These are phyloP conservation scores for Fusarium equiseti DNA, from an alignment of 2,329 filamentous ascomycete genomes.

Conservation along the genomic window DNA sequence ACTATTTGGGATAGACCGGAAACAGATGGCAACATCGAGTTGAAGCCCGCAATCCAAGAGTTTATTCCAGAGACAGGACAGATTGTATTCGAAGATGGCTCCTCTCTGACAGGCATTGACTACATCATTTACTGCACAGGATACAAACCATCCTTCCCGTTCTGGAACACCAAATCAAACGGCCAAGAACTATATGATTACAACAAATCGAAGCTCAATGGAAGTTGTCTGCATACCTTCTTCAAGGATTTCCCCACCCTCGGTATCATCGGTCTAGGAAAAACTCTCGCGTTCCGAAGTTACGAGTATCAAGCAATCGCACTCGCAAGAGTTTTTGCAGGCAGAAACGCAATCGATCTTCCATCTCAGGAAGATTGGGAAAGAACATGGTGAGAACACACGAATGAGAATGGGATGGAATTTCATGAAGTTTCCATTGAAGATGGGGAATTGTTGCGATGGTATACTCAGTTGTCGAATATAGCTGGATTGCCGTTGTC, in stretches of 20 bases:
- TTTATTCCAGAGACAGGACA: background rate
- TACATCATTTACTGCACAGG: background rate
- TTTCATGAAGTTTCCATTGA: background rate
- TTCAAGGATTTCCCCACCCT: background rate
- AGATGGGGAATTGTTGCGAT: background rate
- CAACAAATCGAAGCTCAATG: background rate
- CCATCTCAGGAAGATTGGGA: background rate
- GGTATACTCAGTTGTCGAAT: background rate
- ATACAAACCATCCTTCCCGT: background rate
- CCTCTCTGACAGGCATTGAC: background rate
- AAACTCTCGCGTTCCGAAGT: background rate
- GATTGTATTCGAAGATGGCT: background rate
- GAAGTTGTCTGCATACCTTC: background rate
- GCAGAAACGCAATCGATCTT: background rate
- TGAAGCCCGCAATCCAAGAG: background rate
- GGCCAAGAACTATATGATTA: background rate
- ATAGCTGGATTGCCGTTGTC: background rate
- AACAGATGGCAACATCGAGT: background rate
- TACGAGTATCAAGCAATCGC: conserved; percentile 9
- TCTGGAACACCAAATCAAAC: background rate
- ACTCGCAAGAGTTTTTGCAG: background rate
- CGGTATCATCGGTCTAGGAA: background rate
- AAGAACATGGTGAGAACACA: background rate
- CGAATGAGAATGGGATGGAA: background rate
- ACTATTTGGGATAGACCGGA: background rate